These are phyloP conservation scores for Tagetes patula DNA, from an alignment of 129 eudicot species.

Conservation along the genomic window DNA sequence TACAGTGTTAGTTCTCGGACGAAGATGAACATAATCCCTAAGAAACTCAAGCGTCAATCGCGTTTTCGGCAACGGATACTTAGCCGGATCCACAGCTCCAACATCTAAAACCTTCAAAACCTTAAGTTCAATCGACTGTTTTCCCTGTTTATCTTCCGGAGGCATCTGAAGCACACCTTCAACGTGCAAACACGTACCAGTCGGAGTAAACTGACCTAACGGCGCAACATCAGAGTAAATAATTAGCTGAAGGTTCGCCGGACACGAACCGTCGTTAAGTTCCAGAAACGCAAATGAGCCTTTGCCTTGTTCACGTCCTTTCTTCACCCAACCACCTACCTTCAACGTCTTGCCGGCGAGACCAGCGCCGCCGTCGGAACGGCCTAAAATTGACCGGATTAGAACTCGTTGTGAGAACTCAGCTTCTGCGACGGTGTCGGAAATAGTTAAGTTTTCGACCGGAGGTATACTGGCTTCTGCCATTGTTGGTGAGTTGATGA, in stretches of 20 bases:
- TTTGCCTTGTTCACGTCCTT: slow-evolving; percentile 77
- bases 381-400: slow-evolving; percentile 58
- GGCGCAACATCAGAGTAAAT: slow-evolving; percentile 48
- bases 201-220: slow-evolving; percentile 47
- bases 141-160: slow-evolving; percentile 60
- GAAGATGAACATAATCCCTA: slow-evolving; percentile 77
- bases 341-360: slow-evolving; percentile 53
- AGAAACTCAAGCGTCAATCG: slow-evolving; percentile 61
- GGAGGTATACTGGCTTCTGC: slow-evolving; percentile 34
- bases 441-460: slow-evolving; percentile 35
- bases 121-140: slow-evolving; percentile 66
- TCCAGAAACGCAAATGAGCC: slow-evolving; percentile 75
- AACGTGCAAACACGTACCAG: slow-evolving; percentile 81
- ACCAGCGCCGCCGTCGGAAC: slow-evolving; percentile 76
- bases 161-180: slow-evolving; percentile 69
- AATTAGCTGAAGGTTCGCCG: slow-evolving; percentile 77
- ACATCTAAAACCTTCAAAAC: slow-evolving; percentile 53
- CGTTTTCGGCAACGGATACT: slow-evolving; percentile 83
- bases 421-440: slow-evolving; percentile 41
- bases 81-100: slow-evolving; percentile 64
- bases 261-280: slow-evolving; percentile 87
- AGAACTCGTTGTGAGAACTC: slow-evolving; percentile 69
- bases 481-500: slow-evolving; percentile 26
- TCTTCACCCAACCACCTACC: slow-evolving; percentile 96
- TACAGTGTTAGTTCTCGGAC: slow-evolving; percentile 73